Evolutionary conservation across 495 filamentous ascomycete species (phyloP), one percentile per base, ranked within the genome.

Genomic region (Penicillium daleae): DNA sequence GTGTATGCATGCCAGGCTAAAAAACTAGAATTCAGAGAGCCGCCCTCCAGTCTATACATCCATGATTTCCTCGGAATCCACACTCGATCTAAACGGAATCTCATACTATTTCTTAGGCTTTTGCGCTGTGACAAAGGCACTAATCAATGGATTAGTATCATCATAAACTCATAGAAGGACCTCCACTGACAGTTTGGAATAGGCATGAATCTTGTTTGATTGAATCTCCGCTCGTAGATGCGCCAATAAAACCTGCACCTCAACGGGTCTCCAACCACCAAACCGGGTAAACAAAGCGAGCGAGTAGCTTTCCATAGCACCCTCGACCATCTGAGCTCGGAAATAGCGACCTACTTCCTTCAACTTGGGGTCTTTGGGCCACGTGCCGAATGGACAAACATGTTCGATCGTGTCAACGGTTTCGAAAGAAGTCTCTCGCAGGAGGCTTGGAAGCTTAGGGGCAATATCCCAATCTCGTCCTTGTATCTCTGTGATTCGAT

Each of bases 291-390:
- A 66, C 1, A 71, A 31, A 0, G 68, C 68, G 1, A 71, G 62
- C 1, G 61, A 60, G 19, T 70, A 70, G 26, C 61, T 60, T n/a
- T 70, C 64, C n/a, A 62, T 26, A 7, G 61, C 67, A 26, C 58
- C 37, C 6, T 65, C 58, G 17, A 53, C 12, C 15, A 65, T 40
- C 17, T 70, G 67, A 8, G 42, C 37, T 5, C 61, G 58, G 21
- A 70, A 67, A 40, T 60, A 73, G 3, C 67, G 62, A 0, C 70
- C 78, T 8, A 80, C 71, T 66, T 75, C 76, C 59, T 82, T 79
- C 59, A 73, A 62, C 40, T 73, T 71, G 33, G 54, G 67, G 21
- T 77, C 75, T 46, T 69, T 76, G 6, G 80, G 72, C 78, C 79
- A 80, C 0, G 67, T 57, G 35, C 79, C 79, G 13, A 70, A 66